phyloP scores from a whole-genome alignment of 2,329 filamentous ascomycete species.

The Aureobasidium zeae region DNA sequence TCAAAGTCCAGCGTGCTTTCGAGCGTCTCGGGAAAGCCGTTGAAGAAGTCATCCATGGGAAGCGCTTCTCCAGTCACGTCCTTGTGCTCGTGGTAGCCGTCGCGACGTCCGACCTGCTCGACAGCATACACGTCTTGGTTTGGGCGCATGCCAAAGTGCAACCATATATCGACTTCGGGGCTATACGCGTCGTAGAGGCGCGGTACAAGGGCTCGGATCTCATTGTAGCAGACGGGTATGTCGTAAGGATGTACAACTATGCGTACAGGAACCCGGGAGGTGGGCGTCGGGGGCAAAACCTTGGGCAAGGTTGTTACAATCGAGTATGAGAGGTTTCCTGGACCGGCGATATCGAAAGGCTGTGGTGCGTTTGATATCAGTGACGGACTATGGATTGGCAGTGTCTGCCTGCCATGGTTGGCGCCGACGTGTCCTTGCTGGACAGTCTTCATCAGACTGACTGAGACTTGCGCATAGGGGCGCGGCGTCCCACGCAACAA shows the following conservation, averaged over 20 bases:
- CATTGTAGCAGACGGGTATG: slow-evolving; percentile 61
- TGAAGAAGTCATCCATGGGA: slow-evolving; percentile 18
- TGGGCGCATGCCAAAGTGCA: slow-evolving; percentile 74
- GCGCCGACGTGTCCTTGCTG: not conserved
- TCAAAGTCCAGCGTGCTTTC: slow-evolving; percentile 26
- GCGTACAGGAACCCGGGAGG: slow-evolving; percentile 41
- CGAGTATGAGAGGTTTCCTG: slow-evolving; percentile 71
- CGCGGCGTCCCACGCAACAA: not conserved
- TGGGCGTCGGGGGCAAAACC: slow-evolving; percentile 42
- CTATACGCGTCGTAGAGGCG: slow-evolving; percentile 45
- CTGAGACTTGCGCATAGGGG: not conserved
- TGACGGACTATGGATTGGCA: not conserved
- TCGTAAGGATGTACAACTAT: slow-evolving; percentile 57
- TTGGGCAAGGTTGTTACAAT: slow-evolving; percentile 62
- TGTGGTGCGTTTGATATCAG: slow-evolving; percentile 30
- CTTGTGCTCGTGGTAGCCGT: slow-evolving; percentile 54
- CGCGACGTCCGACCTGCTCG: slow-evolving; percentile 60
- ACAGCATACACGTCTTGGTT: slow-evolving; percentile 58
- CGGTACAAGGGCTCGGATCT: slow-evolving; percentile 56
- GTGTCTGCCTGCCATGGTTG: not conserved
- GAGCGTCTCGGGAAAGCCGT: slow-evolving; percentile 25
- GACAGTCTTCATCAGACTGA: not conserved
- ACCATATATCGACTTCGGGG: slow-evolving; percentile 50
- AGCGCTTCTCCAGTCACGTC: slow-evolving; percentile 55
- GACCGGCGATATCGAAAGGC: slow-evolving; percentile 64